Percentiles rank a stretch among this genome's conserved stretches.
Conservation (phyloP, 352 stramenopile species). For the Aphanomyces invadans region DNA sequence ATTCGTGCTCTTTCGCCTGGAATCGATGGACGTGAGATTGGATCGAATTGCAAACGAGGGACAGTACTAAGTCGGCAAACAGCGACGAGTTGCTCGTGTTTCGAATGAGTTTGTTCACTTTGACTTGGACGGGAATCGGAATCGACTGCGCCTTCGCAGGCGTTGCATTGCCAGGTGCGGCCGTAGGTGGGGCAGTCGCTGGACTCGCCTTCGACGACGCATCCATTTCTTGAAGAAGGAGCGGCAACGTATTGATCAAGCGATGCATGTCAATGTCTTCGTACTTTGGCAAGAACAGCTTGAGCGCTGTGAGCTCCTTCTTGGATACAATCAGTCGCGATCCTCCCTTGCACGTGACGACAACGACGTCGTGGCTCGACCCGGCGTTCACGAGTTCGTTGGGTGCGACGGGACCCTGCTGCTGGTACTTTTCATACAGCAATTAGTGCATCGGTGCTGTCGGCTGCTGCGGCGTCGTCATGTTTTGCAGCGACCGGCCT, state of each 20-base stretch:
- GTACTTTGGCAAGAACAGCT: constrained; percentile 24
- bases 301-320: constrained; percentile 18
- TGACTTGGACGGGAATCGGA: constrained; percentile 13
- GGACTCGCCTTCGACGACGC: constrained; percentile 1
- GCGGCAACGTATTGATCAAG: constrained; percentile 19
- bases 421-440: constrained; percentile 24
- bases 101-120: constrained; percentile 16
- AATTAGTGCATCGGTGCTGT: constrained; percentile 14
- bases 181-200: background rate
- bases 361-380: constrained; percentile 16
- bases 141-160: background rate
- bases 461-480: constrained; percentile 1
- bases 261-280: constrained; percentile 25
- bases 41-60: background rate
- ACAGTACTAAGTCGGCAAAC: constrained; percentile 8
- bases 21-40: background rate
- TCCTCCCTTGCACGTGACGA: constrained; percentile 22
- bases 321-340: constrained; percentile 20
- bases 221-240: constrained; percentile 23
- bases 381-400: constrained; percentile 22
- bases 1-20: constrained; percentile 20
- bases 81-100: constrained; percentile 4
- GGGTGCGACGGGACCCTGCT: constrained; percentile 1
- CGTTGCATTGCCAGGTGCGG: background rate
- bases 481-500: background rate